phyloP scores from a whole-genome alignment of 371 early-diverging fungal genomes.

The Mucor ambiguus region DNA sequence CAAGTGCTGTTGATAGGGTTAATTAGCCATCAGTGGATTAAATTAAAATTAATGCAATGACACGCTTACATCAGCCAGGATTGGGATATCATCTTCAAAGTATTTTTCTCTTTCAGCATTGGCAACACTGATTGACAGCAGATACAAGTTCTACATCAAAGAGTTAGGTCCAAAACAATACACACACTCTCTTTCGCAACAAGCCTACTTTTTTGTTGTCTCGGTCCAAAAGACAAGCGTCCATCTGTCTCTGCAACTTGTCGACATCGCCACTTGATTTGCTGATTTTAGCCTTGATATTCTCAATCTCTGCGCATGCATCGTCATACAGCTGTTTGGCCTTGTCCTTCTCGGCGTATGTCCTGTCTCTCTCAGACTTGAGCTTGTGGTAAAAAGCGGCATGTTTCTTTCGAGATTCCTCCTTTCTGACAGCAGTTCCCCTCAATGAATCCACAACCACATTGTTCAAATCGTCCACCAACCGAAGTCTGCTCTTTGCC shows the following conservation, averaged over 20 bases:
- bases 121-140: conserved; percentile 60
- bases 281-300: conserved; percentile 32
- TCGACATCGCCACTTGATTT: conserved; percentile 45
- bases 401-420: conserved; percentile 81
- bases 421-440: conserved; percentile 56
- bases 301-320: conserved; percentile 70
- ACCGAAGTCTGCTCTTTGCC: conserved; percentile 55
- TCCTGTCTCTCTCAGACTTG: conserved; percentile 64
- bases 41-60: not conserved
- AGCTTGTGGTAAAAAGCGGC: conserved; percentile 68
- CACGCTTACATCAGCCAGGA: conserved; percentile 58
- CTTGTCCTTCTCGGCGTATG: conserved; percentile 72
- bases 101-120: conserved; percentile 65
- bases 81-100: conserved; percentile 62
- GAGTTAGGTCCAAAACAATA: not conserved
- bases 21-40: not conserved
- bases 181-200: not conserved
- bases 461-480: conserved; percentile 61
- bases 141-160: conserved; percentile 59
- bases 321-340: conserved; percentile 72
- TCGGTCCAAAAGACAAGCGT: conserved; percentile 73
- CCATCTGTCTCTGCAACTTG: conserved; percentile 56
- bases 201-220: conserved; percentile 74
- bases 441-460: conserved; percentile 64
- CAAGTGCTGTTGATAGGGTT: conserved; percentile 48